Evolutionary conservation across 108 stramenopile species (phyloP), one percentile per base, ranked within the genome.

Genomic region (Fragilariopsis cylindrus): DNA sequence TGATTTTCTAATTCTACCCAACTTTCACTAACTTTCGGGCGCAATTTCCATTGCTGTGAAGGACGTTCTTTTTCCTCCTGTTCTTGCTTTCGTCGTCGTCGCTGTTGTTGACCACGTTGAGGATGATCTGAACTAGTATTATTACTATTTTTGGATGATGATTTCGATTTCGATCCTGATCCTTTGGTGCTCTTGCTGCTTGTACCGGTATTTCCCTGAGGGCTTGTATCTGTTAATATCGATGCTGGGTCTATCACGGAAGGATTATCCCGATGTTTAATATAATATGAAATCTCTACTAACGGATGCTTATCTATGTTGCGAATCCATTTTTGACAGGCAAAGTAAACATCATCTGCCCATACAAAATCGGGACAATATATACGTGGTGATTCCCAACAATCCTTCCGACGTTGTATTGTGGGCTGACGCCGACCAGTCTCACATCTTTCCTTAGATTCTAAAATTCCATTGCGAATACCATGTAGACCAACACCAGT

Each of bases 351-450:
- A 71, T 92, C 92, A 57, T 96, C 92, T 6, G 90, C 95, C 95
- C 95, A 96, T 0, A 77, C 82, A 79, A 92, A 89, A 71, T 96
- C 95, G 7, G 92, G 92, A 75, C 92, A 93, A 69, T 82, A 73
- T 43, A 96, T 69, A 16, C 90, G 84, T 1, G 90, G 80, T 18
- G 92, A 88, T 80, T 96, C 95, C 95, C 95, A 96, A 56, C 95
- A 96, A 70, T 89, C 91, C 13, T 69, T 73, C 41, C 82, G 83
- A 43, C 87, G 77, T 57, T 88, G 88, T 7, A 72, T 43, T 0
- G 40, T n/a, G 42, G 84, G 85, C 48, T 66, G 70, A 57, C 89
- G 70, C 58, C 85, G 76, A 40, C 83, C 79, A 16, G 78, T 84
- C 44, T 77, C 79, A 15, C 30, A 30, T 30, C 30, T 30, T 4